These are phyloP conservation scores for Talaromyces nanjingensis DNA, from an alignment of 495 filamentous ascomycete species.

Conservation along the genomic window DNA sequence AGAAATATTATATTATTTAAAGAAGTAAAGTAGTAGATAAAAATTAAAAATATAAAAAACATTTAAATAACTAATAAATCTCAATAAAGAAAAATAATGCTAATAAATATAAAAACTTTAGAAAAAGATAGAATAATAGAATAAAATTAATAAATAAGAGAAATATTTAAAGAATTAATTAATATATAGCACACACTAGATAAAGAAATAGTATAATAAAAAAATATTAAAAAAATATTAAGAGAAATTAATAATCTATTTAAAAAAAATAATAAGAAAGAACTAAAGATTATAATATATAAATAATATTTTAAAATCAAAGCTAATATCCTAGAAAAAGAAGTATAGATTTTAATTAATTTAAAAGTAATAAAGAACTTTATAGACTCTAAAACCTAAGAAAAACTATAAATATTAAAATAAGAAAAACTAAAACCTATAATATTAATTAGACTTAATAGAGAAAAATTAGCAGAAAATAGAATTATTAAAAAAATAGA, in stretches of 20 bases:
- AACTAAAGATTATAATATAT: neutral
- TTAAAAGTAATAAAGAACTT: neutral
- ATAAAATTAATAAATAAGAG: neutral
- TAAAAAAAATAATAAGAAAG: too few species aligned
- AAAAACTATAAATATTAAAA: neutral
- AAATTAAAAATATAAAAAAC: neutral
- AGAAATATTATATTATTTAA: neutral
- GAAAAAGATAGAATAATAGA: neutral
- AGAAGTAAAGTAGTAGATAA: neutral
- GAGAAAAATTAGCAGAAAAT: too few species aligned
- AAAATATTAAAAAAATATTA: neutral
- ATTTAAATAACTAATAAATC: neutral
- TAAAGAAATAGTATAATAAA: too few species aligned
- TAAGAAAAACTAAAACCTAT: too few species aligned
- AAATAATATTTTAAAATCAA: neutral
- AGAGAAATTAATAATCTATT: neutral
- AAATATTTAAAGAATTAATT: neutral
- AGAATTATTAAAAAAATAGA: too few species aligned
- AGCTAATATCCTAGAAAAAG: neutral
- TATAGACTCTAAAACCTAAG: neutral
- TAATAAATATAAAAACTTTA: neutral
- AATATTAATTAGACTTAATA: too few species aligned
- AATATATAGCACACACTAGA: too few species aligned
- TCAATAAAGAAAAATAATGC: neutral
- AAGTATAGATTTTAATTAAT: neutral